Evolutionary conservation across 116 monocot species (phyloP).

Genomic region (Trichopus zeylanicus): DNA sequence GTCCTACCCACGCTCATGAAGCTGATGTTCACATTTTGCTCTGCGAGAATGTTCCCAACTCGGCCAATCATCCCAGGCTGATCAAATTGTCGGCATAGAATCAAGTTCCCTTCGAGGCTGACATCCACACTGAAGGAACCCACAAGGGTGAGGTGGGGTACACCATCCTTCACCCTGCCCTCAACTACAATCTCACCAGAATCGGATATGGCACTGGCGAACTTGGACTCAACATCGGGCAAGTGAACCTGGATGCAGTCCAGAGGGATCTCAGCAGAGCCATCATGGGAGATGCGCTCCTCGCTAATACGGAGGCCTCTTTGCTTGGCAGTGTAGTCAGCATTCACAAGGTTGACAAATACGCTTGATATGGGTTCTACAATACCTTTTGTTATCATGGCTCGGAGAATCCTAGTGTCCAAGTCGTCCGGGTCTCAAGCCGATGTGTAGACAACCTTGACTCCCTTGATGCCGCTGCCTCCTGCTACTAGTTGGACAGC

Average conservation of each 20-base stretch:
- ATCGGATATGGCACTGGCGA: conserved; percentile 39
- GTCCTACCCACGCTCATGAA: conserved; percentile 55
- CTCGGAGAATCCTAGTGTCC: conserved; percentile 45
- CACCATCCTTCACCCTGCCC: conserved; percentile 46
- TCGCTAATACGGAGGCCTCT: conserved; percentile 39
- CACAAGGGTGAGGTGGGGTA: conserved; percentile 30
- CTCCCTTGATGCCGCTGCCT: conserved; percentile 33
- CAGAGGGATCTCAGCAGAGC: conserved; percentile 27
- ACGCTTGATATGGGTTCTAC: conserved; percentile 40
- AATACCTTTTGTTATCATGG: conserved; percentile 53
- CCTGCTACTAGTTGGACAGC: conserved; percentile 50
- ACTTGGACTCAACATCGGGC: conserved; percentile 34
- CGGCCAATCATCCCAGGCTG: conserved; percentile 43
- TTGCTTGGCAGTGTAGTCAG: conserved; percentile 50
- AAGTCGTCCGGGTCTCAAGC: conserved; percentile 41
- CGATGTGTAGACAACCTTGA: conserved; percentile 42
- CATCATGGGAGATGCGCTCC: conserved; percentile 24
- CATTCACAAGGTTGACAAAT: conserved; percentile 50
- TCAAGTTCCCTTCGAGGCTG: conserved; percentile 40
- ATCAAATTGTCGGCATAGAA: conserved; percentile 45
- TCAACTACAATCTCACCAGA: conserved; percentile 34
- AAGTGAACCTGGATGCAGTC: conserved; percentile 38
- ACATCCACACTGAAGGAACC: conserved; percentile 40
- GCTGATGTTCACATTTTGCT: conserved; percentile 42
- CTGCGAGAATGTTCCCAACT: conserved; percentile 38